Base-by-base conservation (phyloP, 2,329 filamentous ascomycete species). In the Nothomitra cinnamomea region DNA sequence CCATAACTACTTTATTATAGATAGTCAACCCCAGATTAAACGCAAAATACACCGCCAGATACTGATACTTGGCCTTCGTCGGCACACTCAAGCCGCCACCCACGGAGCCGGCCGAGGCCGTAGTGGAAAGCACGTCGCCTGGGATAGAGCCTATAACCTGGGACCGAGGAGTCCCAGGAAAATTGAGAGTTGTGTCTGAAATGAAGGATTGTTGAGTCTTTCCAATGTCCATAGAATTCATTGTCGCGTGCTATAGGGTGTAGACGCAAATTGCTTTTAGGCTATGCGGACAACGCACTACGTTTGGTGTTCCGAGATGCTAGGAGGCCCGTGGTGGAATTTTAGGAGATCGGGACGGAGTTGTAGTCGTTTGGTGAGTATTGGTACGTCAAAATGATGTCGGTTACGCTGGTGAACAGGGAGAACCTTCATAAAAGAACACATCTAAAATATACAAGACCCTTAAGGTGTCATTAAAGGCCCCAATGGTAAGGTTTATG, bases 1-100 rank as follows among this genome's bases (percentile, higher is more conserved):
- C 59, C 62, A 62, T 64, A 61, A 63, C 57, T 7, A 40, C 51
- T 40, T 58, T 58, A 32, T 58, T 58, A 28, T 50, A 55, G 4
- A 58, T 40, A 1, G 57, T 58, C 41, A 58, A 40, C 5, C 22
- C 40, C 19, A 58, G 52, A 40, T 58, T 58, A 35, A 58, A 49
- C 24, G 45, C 25, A 45, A 59, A 57, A 38, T 57, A 59, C n/a
- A 52, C 17, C 6, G 48, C 3, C 17, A 59, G 53, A 24, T 52
- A 40, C 19, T 42, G 24, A 24, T 51, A 13, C 32, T 56, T 57
- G 28, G 35, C 49, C 21, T 10, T 28, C 5, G 49, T 22, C 10
- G 56, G 38, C 15, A 52, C 42, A 35, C 48, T 48, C 2, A 22
- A 28, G 41, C 54, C 56, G 43, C 54, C 54, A 21, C 12, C 21